Conservation (phyloP, 805 yeast species). For the Candida tibetensis region DNA sequence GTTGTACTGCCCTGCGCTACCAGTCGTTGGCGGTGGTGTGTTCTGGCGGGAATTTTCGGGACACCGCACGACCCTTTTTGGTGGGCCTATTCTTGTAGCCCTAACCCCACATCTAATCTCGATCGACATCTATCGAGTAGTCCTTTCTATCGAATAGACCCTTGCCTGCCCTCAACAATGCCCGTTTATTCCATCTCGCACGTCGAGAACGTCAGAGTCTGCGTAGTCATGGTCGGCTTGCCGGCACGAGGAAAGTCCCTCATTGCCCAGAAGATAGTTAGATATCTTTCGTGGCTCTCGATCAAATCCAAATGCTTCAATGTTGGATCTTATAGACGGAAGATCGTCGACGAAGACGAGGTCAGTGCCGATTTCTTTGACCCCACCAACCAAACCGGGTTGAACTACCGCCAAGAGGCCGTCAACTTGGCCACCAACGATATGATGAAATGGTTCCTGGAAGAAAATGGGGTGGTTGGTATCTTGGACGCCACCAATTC, state of each 20-base stretch:
- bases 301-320: conserved; percentile 84
- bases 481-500: conserved; percentile 92
- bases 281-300: conserved; percentile 90
- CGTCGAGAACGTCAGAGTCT: conserved; percentile 70
- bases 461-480: conserved; percentile 83
- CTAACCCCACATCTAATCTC: too few species aligned
- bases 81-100: too few species aligned
- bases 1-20: too few species aligned
- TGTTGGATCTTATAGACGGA: conserved; percentile 81
- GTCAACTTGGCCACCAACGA: conserved; percentile 70
- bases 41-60: too few species aligned
- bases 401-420: conserved; percentile 62
- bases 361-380: conserved; percentile 80
- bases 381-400: conserved; percentile 61
- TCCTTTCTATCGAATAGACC: too few species aligned
- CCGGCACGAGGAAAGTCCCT: conserved; percentile 94
- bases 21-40: too few species aligned
- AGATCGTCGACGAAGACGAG: conserved; percentile 44
- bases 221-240: conserved; percentile 85
- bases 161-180: conserved; percentile 38
- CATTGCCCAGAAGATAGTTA: conserved; percentile 89
- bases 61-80: too few species aligned
- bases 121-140: too few species aligned
- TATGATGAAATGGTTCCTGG: conserved; percentile 82
- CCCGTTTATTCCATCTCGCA: conserved; percentile 58